Evolutionary conservation across 2,329 filamentous ascomycete genomes (phyloP).

Genomic region (Cladophialophora chaetospira): DNA sequence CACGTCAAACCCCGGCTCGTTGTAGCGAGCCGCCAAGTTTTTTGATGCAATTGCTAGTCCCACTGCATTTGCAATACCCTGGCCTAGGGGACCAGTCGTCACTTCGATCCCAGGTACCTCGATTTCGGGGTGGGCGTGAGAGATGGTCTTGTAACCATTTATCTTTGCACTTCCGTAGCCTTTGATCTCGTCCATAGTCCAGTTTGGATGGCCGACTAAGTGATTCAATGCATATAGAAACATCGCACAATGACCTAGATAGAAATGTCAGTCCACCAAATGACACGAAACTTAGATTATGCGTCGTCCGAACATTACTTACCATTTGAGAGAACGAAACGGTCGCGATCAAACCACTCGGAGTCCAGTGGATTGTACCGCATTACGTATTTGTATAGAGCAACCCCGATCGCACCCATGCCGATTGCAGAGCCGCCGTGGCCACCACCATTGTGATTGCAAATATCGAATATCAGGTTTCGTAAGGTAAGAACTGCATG

Average conservation of each 20-base stretch:
- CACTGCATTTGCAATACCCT: conserved; percentile 62
- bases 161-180: conserved; percentile 36
- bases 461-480: conserved; percentile 18
- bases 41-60: conserved; percentile 61
- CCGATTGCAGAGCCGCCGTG: conserved; percentile 42
- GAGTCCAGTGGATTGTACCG: conserved; percentile 53
- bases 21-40: conserved; percentile 55
- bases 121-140: conserved; percentile 54
- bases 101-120: conserved; percentile 59
- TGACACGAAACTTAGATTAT: background rate
- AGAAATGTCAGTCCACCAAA: background rate
- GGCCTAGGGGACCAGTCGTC: conserved; percentile 60
- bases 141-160: conserved; percentile 39
- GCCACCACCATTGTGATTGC: conserved; percentile 36
- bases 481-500: background rate
- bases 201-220: conserved; percentile 37
- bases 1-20: conserved; percentile 50
- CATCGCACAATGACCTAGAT: conserved; percentile 10
- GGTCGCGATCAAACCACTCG: conserved; percentile 62
- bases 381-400: conserved; percentile 49
- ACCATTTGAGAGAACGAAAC: conserved; percentile 63
- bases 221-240: conserved; percentile 39
- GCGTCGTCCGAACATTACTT: background rate
- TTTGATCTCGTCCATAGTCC: conserved; percentile 42
- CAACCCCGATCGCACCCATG: conserved; percentile 49